phyloP scores from a whole-genome alignment of 108 stramenopile genomes.

The Pseudonitzschia pungens region DNA sequence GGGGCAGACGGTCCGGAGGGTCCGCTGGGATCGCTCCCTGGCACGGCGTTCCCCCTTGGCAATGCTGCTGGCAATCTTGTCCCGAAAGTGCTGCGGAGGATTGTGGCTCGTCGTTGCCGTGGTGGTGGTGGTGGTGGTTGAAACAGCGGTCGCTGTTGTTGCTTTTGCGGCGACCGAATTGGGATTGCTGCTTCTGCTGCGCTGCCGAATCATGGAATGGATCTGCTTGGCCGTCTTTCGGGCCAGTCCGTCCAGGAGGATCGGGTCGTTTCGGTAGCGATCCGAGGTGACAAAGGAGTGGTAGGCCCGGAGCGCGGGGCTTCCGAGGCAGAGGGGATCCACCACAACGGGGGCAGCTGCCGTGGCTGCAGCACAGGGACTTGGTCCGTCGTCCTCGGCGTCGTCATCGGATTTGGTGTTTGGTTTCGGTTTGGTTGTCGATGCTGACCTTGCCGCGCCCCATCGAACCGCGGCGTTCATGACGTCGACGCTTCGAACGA shows the following conservation, averaged over 20 bases:
- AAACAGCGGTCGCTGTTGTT: neutral
- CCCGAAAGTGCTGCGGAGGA: conserved; percentile 18
- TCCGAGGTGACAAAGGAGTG: neutral
- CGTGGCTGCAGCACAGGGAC: no score
- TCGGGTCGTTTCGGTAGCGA: neutral
- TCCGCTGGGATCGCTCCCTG: conserved; percentile 25
- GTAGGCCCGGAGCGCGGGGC: neutral
- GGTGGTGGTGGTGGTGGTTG: neutral
- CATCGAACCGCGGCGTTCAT: no score
- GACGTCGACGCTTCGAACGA: no score
- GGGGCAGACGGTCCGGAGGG: conserved; percentile 30
- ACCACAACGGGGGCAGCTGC: no score
- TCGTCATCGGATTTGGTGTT: no score
- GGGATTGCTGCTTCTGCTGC: no score
- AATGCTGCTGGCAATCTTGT: conserved; percentile 42
- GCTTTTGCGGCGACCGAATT: neutral
- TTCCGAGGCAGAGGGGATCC: no score
- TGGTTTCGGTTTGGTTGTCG: no score
- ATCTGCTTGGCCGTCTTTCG: neutral
- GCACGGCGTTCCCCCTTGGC: conserved; percentile 48
- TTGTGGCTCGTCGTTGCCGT: neutral
- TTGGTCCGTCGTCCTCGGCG: no score
- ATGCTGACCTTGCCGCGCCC: no score
- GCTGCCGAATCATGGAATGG: conserved; percentile 1
- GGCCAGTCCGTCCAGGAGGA: neutral